Evolutionary conservation across 2,329 filamentous ascomycete species (phyloP).

Genomic region (Ilyonectria mors-panacis): DNA sequence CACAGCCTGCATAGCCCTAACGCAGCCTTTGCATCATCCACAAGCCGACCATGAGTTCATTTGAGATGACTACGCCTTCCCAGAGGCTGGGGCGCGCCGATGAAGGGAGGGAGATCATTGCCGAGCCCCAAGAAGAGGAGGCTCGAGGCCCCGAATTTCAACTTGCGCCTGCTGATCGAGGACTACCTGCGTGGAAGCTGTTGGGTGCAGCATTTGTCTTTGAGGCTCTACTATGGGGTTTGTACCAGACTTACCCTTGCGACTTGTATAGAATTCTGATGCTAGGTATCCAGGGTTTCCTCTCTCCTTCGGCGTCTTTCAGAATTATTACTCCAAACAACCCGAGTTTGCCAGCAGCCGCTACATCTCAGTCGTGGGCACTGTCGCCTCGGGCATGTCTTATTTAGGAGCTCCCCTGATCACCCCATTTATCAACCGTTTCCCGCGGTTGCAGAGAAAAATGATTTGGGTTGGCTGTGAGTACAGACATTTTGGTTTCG

Average conservation of each 20-base stretch:
- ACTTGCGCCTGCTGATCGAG: constrained; percentile 40
- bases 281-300: constrained; percentile 44
- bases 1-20: neutral
- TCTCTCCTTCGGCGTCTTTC: constrained; percentile 51
- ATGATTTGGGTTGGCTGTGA: constrained; percentile 55
- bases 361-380: constrained; percentile 49
- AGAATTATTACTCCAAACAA: constrained; percentile 48
- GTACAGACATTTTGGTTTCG: neutral
- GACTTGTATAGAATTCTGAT: neutral
- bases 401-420: constrained; percentile 54
- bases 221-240: constrained; percentile 47
- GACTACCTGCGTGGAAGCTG: constrained; percentile 45
- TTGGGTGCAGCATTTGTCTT: constrained; percentile 47
- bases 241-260: neutral
- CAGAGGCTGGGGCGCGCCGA: neutral
- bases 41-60: neutral
- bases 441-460: constrained; percentile 49
- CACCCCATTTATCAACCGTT: constrained; percentile 53
- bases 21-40: neutral
- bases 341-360: constrained; percentile 47
- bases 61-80: neutral
- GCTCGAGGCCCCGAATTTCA: neutral
- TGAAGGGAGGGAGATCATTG: neutral
- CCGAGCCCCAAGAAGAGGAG: neutral
- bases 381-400: constrained; percentile 48